Conservation (phyloP, 2,329 filamentous ascomycete genomes). For the Claviceps maximensis region DNA sequence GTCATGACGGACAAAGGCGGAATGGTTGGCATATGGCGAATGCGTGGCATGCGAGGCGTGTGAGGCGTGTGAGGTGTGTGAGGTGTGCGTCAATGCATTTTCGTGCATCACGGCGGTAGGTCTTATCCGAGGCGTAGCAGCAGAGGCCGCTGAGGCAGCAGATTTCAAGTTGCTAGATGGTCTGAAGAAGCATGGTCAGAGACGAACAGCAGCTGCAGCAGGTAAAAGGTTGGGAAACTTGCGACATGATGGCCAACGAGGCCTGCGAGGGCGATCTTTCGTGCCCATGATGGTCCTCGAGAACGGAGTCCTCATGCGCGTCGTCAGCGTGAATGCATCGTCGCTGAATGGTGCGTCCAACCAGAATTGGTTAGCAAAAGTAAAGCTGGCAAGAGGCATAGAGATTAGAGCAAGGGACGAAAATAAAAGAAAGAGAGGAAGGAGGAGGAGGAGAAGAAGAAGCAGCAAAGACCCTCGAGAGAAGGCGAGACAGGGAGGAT, state of each 20-base stretch:
- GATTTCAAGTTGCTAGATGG: background rate
- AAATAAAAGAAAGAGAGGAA: background rate
- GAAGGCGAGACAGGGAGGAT: background rate
- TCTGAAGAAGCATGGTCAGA: background rate
- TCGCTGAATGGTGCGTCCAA: constrained; percentile 18
- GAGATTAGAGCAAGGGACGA: background rate
- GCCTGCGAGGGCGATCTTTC: constrained; percentile 18
- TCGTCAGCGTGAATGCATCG: constrained; percentile 30
- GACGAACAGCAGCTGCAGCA: background rate
- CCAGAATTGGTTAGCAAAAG: constrained; percentile 2
- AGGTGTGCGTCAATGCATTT: background rate
- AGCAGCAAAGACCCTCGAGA: background rate
- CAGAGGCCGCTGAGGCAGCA: background rate
- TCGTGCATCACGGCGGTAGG: constrained; percentile 1
- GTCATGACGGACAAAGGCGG: background rate
- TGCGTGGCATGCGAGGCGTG: background rate
- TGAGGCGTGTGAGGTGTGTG: background rate
- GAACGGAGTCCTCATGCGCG: constrained; percentile 16
- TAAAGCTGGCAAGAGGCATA: background rate
- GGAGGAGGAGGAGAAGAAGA: background rate
- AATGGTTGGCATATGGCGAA: background rate
- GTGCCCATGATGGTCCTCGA: constrained; percentile 14
- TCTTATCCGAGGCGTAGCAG: background rate
- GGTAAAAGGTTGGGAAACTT: background rate
- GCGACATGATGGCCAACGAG: constrained; percentile 13